Conservation (phyloP, 177 flowering plant genomes). For the Tripterygium wilfordii region DNA sequence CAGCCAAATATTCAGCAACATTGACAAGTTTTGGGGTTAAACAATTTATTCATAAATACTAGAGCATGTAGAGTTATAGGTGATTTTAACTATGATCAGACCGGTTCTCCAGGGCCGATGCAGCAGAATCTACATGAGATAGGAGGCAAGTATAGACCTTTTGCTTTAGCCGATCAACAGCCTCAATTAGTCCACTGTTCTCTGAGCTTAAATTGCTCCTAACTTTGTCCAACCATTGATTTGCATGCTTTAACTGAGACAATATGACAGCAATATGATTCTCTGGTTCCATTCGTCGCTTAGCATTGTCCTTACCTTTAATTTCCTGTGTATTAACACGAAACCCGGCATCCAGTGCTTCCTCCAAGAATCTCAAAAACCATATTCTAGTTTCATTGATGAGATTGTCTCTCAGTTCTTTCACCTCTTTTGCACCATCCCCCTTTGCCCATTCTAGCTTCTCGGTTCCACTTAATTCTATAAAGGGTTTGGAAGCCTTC, state of each 20-base stretch:
- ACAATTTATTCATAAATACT: background rate
- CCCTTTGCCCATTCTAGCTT: conserved; percentile 75
- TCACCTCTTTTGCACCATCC: conserved; percentile 51
- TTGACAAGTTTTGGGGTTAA: background rate
- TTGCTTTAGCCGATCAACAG: conserved; percentile 58
- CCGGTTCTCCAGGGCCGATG: conserved; percentile 60
- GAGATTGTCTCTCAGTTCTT: conserved; percentile 40
- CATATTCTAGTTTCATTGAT: conserved; percentile 56
- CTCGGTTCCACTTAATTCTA: conserved; percentile 38
- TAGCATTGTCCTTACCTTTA: conserved; percentile 33
- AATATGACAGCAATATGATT: conserved; percentile 60
- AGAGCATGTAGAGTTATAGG: no score
- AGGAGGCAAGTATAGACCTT: conserved; percentile 75
- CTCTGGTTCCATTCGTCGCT: conserved; percentile 31
- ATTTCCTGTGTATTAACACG: conserved; percentile 22
- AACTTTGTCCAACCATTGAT: conserved; percentile 68
- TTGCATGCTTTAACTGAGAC: conserved; percentile 76
- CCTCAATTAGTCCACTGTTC: conserved; percentile 27
- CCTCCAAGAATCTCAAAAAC: conserved; percentile 76
- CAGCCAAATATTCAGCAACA: background rate
- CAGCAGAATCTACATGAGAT: conserved; percentile 71
- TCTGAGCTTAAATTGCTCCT: conserved; percentile 24
- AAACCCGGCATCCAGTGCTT: conserved; percentile 53
- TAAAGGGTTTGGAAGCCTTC: conserved; percentile 28
- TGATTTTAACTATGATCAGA: conserved; percentile 35